Base-by-base conservation (phyloP, 2,329 filamentous ascomycete species). In the Hymenoscyphus scutula region DNA sequence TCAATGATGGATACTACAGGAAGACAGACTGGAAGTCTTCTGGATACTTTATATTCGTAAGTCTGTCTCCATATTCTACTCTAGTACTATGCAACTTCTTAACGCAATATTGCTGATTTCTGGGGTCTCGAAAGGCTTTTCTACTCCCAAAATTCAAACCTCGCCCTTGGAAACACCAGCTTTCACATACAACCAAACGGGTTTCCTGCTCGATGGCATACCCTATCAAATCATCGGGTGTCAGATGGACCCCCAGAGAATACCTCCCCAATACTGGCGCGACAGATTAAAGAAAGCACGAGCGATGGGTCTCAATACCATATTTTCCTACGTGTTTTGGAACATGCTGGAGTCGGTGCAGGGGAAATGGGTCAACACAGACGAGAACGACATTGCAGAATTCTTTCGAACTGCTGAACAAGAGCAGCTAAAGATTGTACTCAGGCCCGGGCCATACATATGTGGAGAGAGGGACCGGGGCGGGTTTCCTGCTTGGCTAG, bases 321-420 rank as follows among this genome's bases (percentile, higher is more conserved):
- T 82, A 54, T 81, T 82, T 65, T 77, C 76, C 48, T 83, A 82
- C 67, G 72, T 82, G 4, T 82, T 77, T 68, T 83, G 81, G 81
- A 78, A 83, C 67, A 66, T 79, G 3, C 69, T 82, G 1, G 79
- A 82, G 67, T 78, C 78, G 3, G 65, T 62, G 0, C 76, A 68
- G 7, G 79, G 77, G 0, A 56, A 65, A 13, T 82, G 79, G 77
- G 66, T 72, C 32, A 74, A 69, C 3, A 74, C 70, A 3, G 74
- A 70, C 4, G 30, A 58, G 37, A 82, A 83, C 59, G 77, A 84
- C 56, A 76, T 84, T 55, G 78, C 79, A 1, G 71, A 71, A 11
- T 83, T 81, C 67, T 80, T 83, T 70, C 72, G 72, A 8, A 72
- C 79, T 13, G 79, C 79, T 1, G 79, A 80, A 68, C 71, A 81